Evolutionary conservation across 164 flowering plant species (phyloP).

Genomic region (Chimonanthus praecox): DNA sequence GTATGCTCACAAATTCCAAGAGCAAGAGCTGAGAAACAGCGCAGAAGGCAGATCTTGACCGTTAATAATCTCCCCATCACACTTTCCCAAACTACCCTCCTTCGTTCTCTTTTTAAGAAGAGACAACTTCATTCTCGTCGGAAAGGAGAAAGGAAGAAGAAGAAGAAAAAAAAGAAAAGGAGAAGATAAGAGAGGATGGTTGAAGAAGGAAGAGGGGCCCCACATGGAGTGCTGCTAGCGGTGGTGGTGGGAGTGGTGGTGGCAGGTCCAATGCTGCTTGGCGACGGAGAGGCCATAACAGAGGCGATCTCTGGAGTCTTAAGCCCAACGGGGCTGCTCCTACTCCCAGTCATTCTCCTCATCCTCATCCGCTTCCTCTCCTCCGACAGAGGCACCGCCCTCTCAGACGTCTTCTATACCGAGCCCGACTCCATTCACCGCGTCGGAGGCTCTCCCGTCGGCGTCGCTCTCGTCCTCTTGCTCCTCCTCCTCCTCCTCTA

Average conservation of each 20-base stretch:
- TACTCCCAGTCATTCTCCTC: conserved; percentile 65
- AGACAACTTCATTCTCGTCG: neutral
- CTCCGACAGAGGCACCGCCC: conserved; percentile 54
- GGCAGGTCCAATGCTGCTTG: conserved; percentile 37
- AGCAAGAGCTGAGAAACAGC: neutral
- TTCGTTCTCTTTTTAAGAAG: neutral
- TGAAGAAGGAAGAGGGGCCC: conserved; percentile 35
- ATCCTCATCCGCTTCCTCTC: conserved; percentile 75
- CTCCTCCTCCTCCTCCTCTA: conserved; percentile 64
- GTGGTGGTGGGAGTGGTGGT: conserved; percentile 51
- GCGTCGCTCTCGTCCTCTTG: conserved; percentile 68
- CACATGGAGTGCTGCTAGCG: conserved; percentile 53
- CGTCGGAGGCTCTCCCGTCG: conserved; percentile 81
- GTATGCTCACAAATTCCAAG: no score
- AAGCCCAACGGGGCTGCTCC: conserved; percentile 61
- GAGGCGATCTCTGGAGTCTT: conserved; percentile 55
- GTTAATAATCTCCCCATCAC: neutral
- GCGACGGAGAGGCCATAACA: conserved; percentile 56
- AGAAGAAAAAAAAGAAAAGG: neutral
- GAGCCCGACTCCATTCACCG: conserved; percentile 81
- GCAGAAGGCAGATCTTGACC: neutral
- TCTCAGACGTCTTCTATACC: conserved; percentile 49
- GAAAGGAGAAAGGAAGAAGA: neutral
- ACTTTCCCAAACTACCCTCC: neutral
- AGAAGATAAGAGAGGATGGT: conserved; percentile 14